These are phyloP conservation scores for Russula sp. DNA, from an alignment of 768 basidiomycete species.

Conservation along the genomic window DNA sequence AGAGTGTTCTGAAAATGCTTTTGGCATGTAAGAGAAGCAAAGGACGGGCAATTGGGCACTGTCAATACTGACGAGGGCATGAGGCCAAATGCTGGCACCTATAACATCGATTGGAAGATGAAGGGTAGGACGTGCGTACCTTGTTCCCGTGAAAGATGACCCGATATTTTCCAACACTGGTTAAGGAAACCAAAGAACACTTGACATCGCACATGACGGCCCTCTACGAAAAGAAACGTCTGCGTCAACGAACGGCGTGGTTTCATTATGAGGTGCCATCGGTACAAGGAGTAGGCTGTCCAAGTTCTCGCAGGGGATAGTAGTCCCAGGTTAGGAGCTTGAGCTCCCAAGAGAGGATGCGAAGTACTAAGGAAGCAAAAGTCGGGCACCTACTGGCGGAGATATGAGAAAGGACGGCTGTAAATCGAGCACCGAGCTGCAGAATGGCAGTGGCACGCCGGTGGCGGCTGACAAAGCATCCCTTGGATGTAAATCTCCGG, in stretches of 20 bases:
- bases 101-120: neutral
- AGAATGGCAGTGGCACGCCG: neutral
- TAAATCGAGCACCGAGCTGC: neutral
- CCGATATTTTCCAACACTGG: neutral
- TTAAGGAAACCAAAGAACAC: neutral
- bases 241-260: neutral
- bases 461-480: constrained; percentile 8
- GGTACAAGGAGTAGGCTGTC: neutral
- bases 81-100: neutral
- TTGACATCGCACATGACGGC: neutral
- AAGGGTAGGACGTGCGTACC: neutral
- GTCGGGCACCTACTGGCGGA: neutral
- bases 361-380: neutral
- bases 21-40: neutral
- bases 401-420: neutral
- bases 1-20: neutral
- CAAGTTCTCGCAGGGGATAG: neutral
- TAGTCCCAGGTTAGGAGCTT: neutral
- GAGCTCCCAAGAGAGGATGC: neutral
- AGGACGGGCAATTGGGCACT: neutral
- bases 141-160: neutral
- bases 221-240: neutral
- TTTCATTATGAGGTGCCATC: neutral
- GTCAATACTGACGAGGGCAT: neutral
- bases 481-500: neutral